Evolutionary conservation across 2,329 filamentous ascomycete genomes (phyloP).

Genomic region (Biscogniauxia marginata): DNA sequence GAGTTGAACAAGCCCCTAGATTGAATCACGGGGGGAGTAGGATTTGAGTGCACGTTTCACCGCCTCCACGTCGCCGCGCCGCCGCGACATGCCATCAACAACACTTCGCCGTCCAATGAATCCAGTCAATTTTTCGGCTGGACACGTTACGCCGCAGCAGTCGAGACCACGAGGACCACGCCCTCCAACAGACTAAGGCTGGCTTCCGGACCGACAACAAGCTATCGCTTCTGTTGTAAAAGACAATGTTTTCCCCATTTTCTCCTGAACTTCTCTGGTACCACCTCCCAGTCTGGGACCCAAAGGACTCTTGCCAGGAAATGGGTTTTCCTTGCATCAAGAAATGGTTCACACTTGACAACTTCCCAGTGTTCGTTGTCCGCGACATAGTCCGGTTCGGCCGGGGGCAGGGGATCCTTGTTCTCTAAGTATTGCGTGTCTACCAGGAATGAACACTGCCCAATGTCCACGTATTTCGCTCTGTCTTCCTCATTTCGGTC

Average conservation of each 20-base stretch:
- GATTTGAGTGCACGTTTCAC: neutral
- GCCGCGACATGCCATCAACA: neutral
- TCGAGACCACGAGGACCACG: neutral
- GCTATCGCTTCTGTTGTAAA: constrained; percentile 54
- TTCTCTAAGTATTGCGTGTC: constrained; percentile 76
- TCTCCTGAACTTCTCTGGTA: constrained; percentile 69
- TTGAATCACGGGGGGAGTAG: neutral
- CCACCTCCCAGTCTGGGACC: constrained; percentile 68
- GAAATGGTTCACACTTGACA: constrained; percentile 72
- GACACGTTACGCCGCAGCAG: neutral
- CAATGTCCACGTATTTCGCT: constrained; percentile 79
- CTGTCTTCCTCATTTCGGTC: constrained; percentile 84
- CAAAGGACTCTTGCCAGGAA: constrained; percentile 75
- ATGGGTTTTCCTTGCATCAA: constrained; percentile 75
- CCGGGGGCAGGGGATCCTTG: constrained; percentile 50
- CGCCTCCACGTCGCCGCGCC: neutral
- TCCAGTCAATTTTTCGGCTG: neutral
- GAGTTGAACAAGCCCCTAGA: neutral
- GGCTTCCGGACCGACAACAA: neutral
- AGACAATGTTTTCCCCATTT: constrained; percentile 91
- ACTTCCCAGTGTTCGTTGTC: constrained; percentile 76
- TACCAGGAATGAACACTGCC: constrained; percentile 77
- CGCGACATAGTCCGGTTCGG: constrained; percentile 78
- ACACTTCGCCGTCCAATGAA: neutral
- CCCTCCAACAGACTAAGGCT: neutral